Evolutionary conservation across 2,329 filamentous ascomycete species (phyloP), one percentile per base, ranked within the genome.

Genomic region (Colletotrichum agaves): DNA sequence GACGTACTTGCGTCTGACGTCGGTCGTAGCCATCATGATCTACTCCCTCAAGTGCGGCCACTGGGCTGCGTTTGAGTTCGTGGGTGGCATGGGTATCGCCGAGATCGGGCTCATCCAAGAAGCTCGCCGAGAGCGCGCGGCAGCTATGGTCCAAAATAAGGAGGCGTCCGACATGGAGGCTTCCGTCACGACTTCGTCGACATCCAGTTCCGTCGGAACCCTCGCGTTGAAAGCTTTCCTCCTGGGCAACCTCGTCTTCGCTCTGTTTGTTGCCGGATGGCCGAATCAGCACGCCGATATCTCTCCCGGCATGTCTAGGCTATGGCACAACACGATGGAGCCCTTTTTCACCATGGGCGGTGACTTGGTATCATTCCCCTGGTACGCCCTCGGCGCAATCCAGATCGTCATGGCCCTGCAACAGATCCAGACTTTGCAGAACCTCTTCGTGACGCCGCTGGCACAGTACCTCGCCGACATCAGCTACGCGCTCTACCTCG

Each of bases 401-500:
- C 70, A 69, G 5, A 66, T 71, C 5, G 57, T 80, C 33, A 12
- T 61, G 3, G 72, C 62, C 62, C 69, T 82, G 62, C 81, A 82
- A 67, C 72, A 72, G 3, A 70, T 71, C 46, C 33, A 65, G 50
- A 39, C 39, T n/a, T 43, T 71, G 35, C 80, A 75, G 35, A 66
- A 71, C 12, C 69, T 83, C 31, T 85, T 88, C 72, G 83, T 83
- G 61, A 79, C 78, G 2, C 74, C 77, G 0, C 69, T 85, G 12
- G 82, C 84, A 12, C 85, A 86, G 70, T 89, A 89, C 73, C 82
- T 87, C 19, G 87, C 84, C 12, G 81, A 82, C 27, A 84, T 88
- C 68, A 87, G 84, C 63, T 89, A 85, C 69, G 83, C 86, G 3
- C 78, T 89, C 3, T 89, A 89, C 71, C 78, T 89, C 6, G 81